phyloP scores from a whole-genome alignment of 2,329 filamentous ascomycete genomes.

The Monosporascus sp. region DNA sequence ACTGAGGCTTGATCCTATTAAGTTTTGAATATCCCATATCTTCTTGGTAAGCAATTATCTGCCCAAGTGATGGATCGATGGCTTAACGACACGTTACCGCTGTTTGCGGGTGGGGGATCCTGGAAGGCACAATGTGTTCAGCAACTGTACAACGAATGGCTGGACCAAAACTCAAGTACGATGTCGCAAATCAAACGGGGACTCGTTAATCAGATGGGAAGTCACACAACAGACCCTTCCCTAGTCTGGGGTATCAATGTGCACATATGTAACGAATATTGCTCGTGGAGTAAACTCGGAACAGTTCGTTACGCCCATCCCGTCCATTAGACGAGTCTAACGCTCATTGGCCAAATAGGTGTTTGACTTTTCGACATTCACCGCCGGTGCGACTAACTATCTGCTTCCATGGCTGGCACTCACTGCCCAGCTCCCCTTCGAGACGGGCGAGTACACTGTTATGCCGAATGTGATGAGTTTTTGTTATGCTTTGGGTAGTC shows the following conservation, averaged over 20 bases:
- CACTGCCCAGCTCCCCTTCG: conserved; percentile 15
- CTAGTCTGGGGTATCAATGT: not conserved
- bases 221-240: not conserved
- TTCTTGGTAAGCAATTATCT: no score
- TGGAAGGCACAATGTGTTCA: not conserved
- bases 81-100: not conserved
- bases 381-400: conserved; percentile 12
- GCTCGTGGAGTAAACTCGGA: not conserved
- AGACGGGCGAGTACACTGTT: conserved; percentile 12
- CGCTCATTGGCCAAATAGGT: not conserved
- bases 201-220: not conserved
- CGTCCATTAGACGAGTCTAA: not conserved
- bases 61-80: not conserved
- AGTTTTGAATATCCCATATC: no score
- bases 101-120: not conserved
- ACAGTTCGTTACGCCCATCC: not conserved
- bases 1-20: no score
- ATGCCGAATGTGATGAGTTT: conserved; percentile 13
- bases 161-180: not conserved
- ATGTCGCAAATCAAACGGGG: not conserved
- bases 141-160: not conserved
- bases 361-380: conserved; percentile 11
- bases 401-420: conserved; percentile 17
- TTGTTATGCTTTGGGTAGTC: conserved; percentile 13
- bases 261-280: not conserved